phyloP scores from a whole-genome alignment of 768 basidiomycete species.

The Mycena crocata region DNA sequence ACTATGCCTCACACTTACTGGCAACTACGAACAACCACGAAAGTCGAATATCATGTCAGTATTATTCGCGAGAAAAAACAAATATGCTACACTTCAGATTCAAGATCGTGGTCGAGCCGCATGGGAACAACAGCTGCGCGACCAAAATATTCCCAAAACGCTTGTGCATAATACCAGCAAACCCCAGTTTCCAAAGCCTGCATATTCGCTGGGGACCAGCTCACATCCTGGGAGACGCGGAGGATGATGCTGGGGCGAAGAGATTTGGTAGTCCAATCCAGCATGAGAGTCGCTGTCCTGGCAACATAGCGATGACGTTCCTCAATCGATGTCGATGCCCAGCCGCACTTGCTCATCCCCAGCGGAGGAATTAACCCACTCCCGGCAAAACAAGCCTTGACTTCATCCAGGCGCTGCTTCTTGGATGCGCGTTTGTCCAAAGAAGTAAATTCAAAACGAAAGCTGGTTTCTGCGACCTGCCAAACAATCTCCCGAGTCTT shows the following conservation, averaged over 20 bases:
- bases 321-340: background rate
- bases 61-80: too few relatives aligned
- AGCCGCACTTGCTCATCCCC: background rate
- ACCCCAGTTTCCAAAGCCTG: too few relatives aligned
- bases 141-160: background rate
- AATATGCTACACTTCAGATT: too few relatives aligned
- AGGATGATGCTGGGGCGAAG: background rate
- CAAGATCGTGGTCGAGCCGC: too few relatives aligned
- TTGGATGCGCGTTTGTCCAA: background rate
- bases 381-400: background rate
- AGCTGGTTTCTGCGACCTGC: background rate
- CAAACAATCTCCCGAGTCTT: background rate
- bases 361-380: background rate
- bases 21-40: too few relatives aligned
- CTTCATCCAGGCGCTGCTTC: background rate
- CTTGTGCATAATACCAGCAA: too few relatives aligned
- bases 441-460: background rate
- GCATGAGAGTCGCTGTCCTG: background rate
- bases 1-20: too few relatives aligned
- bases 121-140: background rate
- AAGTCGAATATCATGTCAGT: too few relatives aligned
- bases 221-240: background rate
- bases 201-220: background rate
- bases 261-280: conserved; percentile 1
- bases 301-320: background rate